Conservation (phyloP, 164 flowering plant species). For the Aristolochia contorta region DNA sequence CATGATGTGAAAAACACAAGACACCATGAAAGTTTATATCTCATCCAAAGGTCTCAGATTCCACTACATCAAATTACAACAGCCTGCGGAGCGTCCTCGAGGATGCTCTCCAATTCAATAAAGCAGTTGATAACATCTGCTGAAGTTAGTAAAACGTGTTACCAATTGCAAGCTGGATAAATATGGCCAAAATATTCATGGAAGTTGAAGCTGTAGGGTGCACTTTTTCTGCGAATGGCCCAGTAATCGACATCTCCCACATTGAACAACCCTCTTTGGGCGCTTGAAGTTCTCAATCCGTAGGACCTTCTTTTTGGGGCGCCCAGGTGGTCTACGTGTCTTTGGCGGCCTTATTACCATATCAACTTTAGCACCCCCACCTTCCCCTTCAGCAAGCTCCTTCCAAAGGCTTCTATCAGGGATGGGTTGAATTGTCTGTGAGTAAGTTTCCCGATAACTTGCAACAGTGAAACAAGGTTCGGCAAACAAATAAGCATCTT, state of each 20-base stretch:
- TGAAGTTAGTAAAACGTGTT: not conserved
- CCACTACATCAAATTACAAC: too few relatives aligned
- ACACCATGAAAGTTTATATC: too few relatives aligned
- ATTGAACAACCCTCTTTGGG: conserved; percentile 77
- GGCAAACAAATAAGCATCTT: conserved; percentile 42
- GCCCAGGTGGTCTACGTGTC: conserved; percentile 89
- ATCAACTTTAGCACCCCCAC: conserved; percentile 60
- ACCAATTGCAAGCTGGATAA: not conserved
- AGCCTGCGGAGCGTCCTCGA: too few relatives aligned
- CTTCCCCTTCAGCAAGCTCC: conserved; percentile 63
- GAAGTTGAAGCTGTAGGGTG: conserved; percentile 19
- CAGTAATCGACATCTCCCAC: conserved; percentile 85
- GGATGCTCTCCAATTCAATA: too few relatives aligned
- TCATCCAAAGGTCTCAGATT: too few relatives aligned
- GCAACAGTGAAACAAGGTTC: conserved; percentile 48
- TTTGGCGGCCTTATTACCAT: conserved; percentile 72
- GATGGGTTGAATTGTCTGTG: conserved; percentile 34
- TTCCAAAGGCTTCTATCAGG: conserved; percentile 62
- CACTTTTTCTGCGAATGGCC: conserved; percentile 96
- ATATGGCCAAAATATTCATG: not conserved
- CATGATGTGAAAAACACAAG: too few relatives aligned
- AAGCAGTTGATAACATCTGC: too few relatives aligned
- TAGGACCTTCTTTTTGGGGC: conserved; percentile 88
- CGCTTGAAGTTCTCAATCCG: conserved; percentile 64
- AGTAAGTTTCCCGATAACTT: conserved; percentile 43